Base-by-base conservation (phyloP, 1,284 basidiomycete genomes). In the Cutaneotrichosporon sp. region DNA sequence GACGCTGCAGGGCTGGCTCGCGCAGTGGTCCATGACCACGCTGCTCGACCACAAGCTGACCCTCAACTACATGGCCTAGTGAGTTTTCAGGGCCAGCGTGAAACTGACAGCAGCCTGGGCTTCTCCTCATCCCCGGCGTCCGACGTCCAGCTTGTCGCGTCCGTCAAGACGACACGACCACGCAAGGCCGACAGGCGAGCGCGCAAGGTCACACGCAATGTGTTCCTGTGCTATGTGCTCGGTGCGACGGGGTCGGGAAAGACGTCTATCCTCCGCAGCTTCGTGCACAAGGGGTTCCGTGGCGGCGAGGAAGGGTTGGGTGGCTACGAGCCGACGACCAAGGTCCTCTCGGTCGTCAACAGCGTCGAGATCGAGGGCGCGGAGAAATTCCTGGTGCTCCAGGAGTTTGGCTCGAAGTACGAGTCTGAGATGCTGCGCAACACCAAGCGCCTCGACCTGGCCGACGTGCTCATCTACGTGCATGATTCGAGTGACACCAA, bases 1-100 rank as follows among this genome's bases (percentile, higher is more conserved):
- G 16, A 98, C 95, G 18, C 80, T 99, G 54, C 95, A 98, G 80
- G 93, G 93, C 8, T 99, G 95, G 95, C 82, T 99, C 18, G 95
- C 95, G 25, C 95, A 98, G 76, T 99, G 95, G 95, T 97, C 93
- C 75, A 97, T 98, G 95, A 97, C 94, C 1, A 99, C 95, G 1
- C 83, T 99, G 2, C 84, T 99, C 18, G 92, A 97, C 72, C 89
- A 95, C 71, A 89, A 88, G 74, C 91, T 90, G 24, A 97, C 95
- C 0, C 82, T 99, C 24, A 90, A 92, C 25, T 98, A 97, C 77
- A 88, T 99, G n/a, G 95, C 95, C 18, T 97, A 98, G 75, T 76
- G 53, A 68, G 74, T 70, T 18, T n/a, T n/a, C n/a, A n/a, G n/a
- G n/a, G n/a, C n/a, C n/a, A n/a, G n/a, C n/a, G n/a, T n/a, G n/a